Percentiles rank a stretch among this genome's conserved stretches.
phyloP scores from a whole-genome alignment of 192 early-diverging fungal species.

The Mortierella hygrophila region DNA sequence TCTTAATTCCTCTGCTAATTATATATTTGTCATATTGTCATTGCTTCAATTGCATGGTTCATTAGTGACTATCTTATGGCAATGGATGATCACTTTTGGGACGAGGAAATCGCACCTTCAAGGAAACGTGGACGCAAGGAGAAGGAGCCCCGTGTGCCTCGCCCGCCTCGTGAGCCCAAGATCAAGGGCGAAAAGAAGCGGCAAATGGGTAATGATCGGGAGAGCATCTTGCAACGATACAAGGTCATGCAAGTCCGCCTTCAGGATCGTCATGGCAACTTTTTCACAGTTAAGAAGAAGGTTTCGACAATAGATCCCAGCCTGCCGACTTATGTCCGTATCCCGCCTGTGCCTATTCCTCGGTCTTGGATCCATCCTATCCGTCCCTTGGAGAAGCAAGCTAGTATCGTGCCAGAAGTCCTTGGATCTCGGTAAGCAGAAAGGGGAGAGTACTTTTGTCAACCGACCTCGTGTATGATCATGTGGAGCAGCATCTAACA shows the following conservation, averaged over 20 bases:
- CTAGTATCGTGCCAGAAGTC: conserved; percentile 16
- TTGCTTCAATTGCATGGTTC: not conserved
- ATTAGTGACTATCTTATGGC: conserved; percentile 79
- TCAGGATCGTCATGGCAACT: conserved; percentile 88
- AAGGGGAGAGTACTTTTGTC: too few relatives aligned
- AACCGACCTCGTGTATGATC: too few relatives aligned
- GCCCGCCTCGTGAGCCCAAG: conserved; percentile 56
- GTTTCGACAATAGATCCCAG: conserved; percentile 85
- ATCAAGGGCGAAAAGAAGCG: conserved; percentile 32
- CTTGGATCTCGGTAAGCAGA: conserved; percentile 55
- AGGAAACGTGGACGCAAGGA: conserved; percentile 58
- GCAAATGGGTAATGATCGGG: conserved; percentile 59
- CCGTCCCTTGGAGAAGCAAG: conserved; percentile 56
- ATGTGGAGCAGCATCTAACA: too few relatives aligned
- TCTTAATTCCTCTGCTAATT: conserved; percentile 13
- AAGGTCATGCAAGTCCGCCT: conserved; percentile 90
- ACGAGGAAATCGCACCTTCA: conserved; percentile 65
- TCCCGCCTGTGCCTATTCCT: conserved; percentile 87
- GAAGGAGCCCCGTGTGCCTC: conserved; percentile 61
- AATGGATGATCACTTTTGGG: conserved; percentile 90
- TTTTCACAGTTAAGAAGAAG: conserved; percentile 88
- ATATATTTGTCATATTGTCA: not conserved
- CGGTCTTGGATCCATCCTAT: conserved; percentile 91
- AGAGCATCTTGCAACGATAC: conserved; percentile 83
- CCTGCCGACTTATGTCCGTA: conserved; percentile 90